A percentile compares a stretch with the other conserved stretches of the same genome.
phyloP scores from a whole-genome alignment of 305 asterid genomes.

The Fraxinus sp. region DNA sequence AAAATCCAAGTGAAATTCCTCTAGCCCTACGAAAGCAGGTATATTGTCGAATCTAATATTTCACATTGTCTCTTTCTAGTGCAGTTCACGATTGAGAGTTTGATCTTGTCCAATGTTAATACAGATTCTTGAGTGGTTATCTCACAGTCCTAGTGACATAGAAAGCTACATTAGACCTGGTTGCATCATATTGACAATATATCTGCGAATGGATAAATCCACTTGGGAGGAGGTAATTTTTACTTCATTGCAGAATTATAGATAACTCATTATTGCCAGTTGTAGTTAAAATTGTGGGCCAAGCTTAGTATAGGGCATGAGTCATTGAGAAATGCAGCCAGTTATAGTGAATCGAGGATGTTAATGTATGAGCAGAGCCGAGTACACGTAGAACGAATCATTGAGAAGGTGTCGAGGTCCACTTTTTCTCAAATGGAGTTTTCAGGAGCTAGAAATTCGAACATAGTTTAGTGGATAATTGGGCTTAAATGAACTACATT shows the following conservation, averaged over 20 bases:
- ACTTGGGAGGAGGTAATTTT: slow-evolving; percentile 79
- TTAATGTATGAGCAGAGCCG: not conserved
- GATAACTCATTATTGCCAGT: slow-evolving; percentile 11
- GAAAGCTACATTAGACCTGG: slow-evolving; percentile 98
- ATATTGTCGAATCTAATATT: slow-evolving; percentile 11
- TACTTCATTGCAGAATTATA: slow-evolving; percentile 10
- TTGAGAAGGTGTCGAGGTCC: not conserved
- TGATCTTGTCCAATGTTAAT: slow-evolving; percentile 25
- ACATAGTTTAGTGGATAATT: not conserved
- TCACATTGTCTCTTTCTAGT: slow-evolving; percentile 17
- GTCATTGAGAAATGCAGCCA: not conserved
- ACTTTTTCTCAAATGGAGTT: slow-evolving; percentile 3
- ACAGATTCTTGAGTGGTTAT: slow-evolving; percentile 98
- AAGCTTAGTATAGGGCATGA: slow-evolving; percentile 12
- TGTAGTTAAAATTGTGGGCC: slow-evolving; percentile 6
- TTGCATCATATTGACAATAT: slow-evolving; percentile 81
- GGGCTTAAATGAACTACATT: not conserved
- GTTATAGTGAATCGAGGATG: not conserved
- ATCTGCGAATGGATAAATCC: slow-evolving; percentile 75
- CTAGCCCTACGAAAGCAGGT: slow-evolving; percentile 83
- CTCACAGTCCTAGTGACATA: slow-evolving; percentile 88
- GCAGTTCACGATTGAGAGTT: slow-evolving; percentile 20
- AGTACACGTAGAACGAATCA: not conserved
- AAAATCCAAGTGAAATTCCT: slow-evolving; percentile 89
- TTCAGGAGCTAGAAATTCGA: not conserved